Evolutionary conservation across 495 filamentous ascomycete species (phyloP).

Genomic region (Penicillium riverlandense): DNA sequence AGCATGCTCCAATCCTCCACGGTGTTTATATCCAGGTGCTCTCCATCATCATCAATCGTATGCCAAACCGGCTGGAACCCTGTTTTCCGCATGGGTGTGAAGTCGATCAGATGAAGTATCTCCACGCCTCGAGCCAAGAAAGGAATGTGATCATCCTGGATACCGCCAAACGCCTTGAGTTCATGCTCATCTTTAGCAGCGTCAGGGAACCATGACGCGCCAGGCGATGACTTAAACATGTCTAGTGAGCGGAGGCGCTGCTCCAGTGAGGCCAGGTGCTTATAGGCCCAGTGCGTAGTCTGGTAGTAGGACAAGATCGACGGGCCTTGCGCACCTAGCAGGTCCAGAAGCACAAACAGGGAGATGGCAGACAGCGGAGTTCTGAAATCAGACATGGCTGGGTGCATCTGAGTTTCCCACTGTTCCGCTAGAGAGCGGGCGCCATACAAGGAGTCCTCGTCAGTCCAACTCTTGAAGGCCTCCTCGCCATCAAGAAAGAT

Average conservation of each 20-base stretch:
- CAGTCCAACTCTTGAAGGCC: slow-evolving; percentile 74
- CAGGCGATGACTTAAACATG: slow-evolving; percentile 41
- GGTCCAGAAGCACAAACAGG: slow-evolving; percentile 87
- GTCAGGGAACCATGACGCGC: slow-evolving; percentile 45
- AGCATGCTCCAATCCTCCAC: slow-evolving; percentile 84
- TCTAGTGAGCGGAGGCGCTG: slow-evolving; percentile 53
- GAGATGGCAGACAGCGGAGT: slow-evolving; percentile 71
- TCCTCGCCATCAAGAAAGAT: slow-evolving; percentile 92
- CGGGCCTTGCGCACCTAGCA: slow-evolving; percentile 68
- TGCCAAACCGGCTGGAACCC: slow-evolving; percentile 86
- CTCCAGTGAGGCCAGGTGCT: slow-evolving; percentile 60
- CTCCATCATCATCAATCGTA: slow-evolving; percentile 71
- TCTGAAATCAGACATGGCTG: slow-evolving; percentile 64
- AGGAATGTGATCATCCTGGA: slow-evolving; percentile 85
- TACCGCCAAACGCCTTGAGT: slow-evolving; percentile 39
- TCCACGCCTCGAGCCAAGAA: slow-evolving; percentile 83
- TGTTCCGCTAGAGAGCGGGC: slow-evolving; percentile 67
- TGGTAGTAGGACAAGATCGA: slow-evolving; percentile 72
- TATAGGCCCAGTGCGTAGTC: slow-evolving; percentile 92
- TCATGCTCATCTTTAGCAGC: slow-evolving; percentile 41
- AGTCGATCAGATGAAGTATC: slow-evolving; percentile 79
- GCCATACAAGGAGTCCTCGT: slow-evolving; percentile 78
- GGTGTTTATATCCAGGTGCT: slow-evolving; percentile 76
- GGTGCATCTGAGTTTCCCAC: slow-evolving; percentile 62
- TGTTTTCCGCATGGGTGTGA: slow-evolving; percentile 23